Evolutionary conservation across 495 filamentous ascomycete genomes (phyloP).

Genomic region (Xylaria flabelliformis): DNA sequence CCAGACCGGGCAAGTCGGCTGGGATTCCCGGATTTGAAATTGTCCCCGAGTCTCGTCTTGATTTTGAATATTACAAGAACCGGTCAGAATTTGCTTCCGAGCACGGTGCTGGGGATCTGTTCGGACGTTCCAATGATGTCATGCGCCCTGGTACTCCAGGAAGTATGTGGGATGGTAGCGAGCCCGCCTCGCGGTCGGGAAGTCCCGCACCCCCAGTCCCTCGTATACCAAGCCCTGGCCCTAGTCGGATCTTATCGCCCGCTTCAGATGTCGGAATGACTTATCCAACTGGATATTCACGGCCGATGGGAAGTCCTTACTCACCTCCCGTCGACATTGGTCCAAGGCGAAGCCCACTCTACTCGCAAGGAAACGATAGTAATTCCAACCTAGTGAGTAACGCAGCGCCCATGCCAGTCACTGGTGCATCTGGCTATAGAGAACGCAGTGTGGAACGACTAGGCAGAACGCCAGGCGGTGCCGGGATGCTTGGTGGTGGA

Average conservation of each 20-base stretch:
- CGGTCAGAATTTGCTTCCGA: slow-evolving; percentile 87
- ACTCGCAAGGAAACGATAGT: slow-evolving; percentile 52
- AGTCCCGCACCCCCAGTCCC: slow-evolving; percentile 45
- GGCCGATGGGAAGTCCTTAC: slow-evolving; percentile 35
- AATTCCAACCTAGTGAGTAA: slow-evolving; percentile 50
- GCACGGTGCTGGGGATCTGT: slow-evolving; percentile 78
- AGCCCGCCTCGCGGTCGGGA: slow-evolving; percentile 46
- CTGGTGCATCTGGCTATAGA: slow-evolving; percentile 47
- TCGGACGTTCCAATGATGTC: slow-evolving; percentile 69
- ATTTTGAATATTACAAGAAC: slow-evolving; percentile 91
- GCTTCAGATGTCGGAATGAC: slow-evolving; percentile 36
- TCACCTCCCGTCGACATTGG: slow-evolving; percentile 16
- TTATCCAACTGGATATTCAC: slow-evolving; percentile 38
- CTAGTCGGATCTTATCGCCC: slow-evolving; percentile 32
- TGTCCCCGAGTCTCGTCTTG: slow-evolving; percentile 86
- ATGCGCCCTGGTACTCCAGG: slow-evolving; percentile 72
- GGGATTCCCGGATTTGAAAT: slow-evolving; percentile 76
- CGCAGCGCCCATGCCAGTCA: slow-evolving; percentile 53
- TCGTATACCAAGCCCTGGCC: slow-evolving; percentile 31
- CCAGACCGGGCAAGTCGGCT: slow-evolving; percentile 72
- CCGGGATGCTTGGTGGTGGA: slow-evolving; percentile 56
- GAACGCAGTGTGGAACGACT: slow-evolving; percentile 44
- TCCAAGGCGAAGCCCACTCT: slow-evolving; percentile 47
- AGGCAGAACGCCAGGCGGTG: slow-evolving; percentile 39
- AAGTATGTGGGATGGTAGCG: slow-evolving; percentile 51